Evolutionary conservation across 371 early-diverging fungal genomes (phyloP).

Genomic region (Apophysomyces ossiformis): DNA sequence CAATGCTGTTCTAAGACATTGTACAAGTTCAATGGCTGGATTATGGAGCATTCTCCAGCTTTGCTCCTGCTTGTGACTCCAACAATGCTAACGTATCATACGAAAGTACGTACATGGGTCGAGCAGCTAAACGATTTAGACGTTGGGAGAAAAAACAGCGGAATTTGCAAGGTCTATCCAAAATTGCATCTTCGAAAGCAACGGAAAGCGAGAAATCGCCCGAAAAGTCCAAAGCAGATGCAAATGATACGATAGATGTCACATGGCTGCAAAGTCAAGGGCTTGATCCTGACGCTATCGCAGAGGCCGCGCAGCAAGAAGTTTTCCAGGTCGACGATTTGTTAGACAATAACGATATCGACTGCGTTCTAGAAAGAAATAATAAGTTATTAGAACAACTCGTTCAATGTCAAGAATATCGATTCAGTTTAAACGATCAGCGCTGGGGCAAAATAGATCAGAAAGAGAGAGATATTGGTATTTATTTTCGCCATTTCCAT

Average conservation of each 20-base stretch:
- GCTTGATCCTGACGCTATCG: constrained; percentile 38
- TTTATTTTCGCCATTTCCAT: constrained; percentile 6
- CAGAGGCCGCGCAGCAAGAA: constrained; percentile 27
- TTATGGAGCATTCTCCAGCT: constrained; percentile 55
- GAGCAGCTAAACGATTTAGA: constrained; percentile 38
- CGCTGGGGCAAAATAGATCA: constrained; percentile 33
- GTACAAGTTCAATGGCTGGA: constrained; percentile 52
- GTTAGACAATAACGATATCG: constrained; percentile 15
- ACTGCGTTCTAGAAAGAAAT: constrained; percentile 35
- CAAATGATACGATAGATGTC: constrained; percentile 27
- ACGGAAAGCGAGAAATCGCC: background rate
- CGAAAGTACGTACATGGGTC: constrained; percentile 48
- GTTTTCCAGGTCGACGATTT: constrained; percentile 21
- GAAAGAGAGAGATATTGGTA: constrained; percentile 43
- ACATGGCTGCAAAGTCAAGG: constrained; percentile 47
- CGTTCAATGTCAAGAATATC: constrained; percentile 39
- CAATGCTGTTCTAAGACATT: constrained; percentile 3
- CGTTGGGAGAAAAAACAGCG: constrained; percentile 33
- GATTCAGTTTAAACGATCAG: constrained; percentile 34
- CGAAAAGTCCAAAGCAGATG: background rate
- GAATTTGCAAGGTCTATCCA: constrained; percentile 16
- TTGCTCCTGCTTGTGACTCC: constrained; percentile 55
- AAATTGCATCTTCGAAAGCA: background rate
- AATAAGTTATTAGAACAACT: constrained; percentile 34
- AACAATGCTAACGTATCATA: constrained; percentile 51